Conservation (phyloP, 305 asterid genomes). For the Rubia tinctorum region DNA sequence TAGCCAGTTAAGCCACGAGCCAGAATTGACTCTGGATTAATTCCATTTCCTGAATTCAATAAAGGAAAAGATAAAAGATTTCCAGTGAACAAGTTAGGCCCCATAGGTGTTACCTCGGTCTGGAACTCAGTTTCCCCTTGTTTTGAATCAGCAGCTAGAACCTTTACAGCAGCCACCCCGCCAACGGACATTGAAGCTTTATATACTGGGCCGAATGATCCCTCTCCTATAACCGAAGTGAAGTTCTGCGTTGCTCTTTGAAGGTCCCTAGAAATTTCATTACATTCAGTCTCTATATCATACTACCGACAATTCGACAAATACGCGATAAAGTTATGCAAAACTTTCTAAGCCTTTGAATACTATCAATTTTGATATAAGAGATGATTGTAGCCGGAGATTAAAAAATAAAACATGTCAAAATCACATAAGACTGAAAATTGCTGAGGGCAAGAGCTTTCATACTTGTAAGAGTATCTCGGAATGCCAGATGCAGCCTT, state of each 20-base stretch:
- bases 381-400: neutral
- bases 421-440: neutral
- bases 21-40: neutral
- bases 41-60: neutral
- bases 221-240: conserved; percentile 84
- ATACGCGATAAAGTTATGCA: neutral
- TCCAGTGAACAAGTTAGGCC: neutral
- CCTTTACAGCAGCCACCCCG: conserved; percentile 93
- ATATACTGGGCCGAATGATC: conserved; percentile 96
- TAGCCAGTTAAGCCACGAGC: neutral
- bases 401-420: too few relatives aligned
- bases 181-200: conserved; percentile 88
- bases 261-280: conserved; percentile 62
- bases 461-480: conserved; percentile 88
- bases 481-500: conserved; percentile 71
- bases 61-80: neutral
- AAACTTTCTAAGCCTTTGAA: neutral
- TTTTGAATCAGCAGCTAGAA: conserved; percentile 90
- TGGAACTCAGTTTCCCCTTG: conserved; percentile 98
- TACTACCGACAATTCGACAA: neutral
- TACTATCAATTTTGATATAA: neutral
- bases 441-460: conserved; percentile 5
- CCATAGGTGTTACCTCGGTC: conserved; percentile 63
- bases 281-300: conserved; percentile 12
- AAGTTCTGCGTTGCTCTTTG: conserved; percentile 90